Evolutionary conservation across 108 stramenopile genomes (phyloP).

Genomic region (Epithemia pelagica): DNA sequence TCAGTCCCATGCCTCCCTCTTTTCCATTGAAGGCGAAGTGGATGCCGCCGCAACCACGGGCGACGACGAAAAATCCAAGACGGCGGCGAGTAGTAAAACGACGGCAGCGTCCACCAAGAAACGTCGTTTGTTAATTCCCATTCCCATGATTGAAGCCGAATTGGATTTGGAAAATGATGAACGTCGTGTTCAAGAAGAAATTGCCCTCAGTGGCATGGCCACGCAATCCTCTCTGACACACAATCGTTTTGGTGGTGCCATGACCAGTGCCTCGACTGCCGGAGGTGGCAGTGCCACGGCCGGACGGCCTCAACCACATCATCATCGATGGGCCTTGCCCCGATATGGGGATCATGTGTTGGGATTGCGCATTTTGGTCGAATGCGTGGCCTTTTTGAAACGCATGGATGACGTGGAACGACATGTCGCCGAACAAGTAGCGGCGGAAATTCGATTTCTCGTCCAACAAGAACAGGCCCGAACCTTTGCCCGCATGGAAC

Average conservation of each 20-base stretch:
- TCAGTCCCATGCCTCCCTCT: conserved; percentile 4
- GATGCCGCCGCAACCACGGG: neutral
- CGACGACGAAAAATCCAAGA: neutral
- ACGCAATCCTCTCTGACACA: neutral
- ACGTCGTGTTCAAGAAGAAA: conserved; percentile 64
- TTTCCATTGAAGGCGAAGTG: conserved; percentile 7
- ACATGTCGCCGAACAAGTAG: conserved; percentile 42
- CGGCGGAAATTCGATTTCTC: conserved; percentile 50
- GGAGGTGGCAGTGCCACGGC: conserved; percentile 10
- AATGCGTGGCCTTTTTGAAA: conserved; percentile 57
- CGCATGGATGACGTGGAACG: conserved; percentile 82
- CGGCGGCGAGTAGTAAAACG: neutral
- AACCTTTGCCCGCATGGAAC: conserved; percentile 66
- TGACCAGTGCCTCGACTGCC: neutral
- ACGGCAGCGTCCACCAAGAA: neutral
- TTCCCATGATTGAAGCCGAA: conserved; percentile 62
- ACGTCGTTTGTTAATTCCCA: conserved; percentile 43
- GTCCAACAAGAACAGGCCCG: conserved; percentile 71
- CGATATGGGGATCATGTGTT: conserved; percentile 63
- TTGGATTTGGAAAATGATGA: conserved; percentile 80
- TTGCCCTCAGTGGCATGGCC: conserved; percentile 18
- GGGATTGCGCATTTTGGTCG: conserved; percentile 72
- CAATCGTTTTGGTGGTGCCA: neutral
- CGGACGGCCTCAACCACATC: conserved; percentile 10
- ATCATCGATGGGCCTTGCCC: conserved; percentile 23